Evolutionary conservation across 2,329 filamentous ascomycete species (phyloP), one percentile per base, ranked within the genome.

Genomic region (Tympanopsis confertula): DNA sequence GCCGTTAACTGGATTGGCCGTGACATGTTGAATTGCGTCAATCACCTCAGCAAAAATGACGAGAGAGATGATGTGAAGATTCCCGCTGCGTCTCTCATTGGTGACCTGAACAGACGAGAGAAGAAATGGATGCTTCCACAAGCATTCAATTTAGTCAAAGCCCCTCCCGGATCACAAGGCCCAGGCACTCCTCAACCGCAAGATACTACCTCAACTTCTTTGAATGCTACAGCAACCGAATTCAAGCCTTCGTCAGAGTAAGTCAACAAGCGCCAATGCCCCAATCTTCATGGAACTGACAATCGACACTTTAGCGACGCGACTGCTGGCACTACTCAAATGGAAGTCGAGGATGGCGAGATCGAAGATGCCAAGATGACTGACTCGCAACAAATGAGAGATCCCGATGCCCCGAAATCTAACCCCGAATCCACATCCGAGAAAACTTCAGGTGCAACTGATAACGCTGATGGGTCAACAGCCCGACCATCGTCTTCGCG

Each of bases 1-100:
- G 82, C 80, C 13, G 76, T 96, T 41, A 86, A 94, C 51, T 91
- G 86, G 56, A 89, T 94, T 70, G 91, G 86, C 22, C 68, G 66
- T 28, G 71, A 74, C 46, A 77, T 81, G 43, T 68, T 72, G 20
- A 65, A 71, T 24, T 69, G 83, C 46, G 66, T 85, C 15, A 74
- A 78, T 45, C 69, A 66, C n/a, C 78, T 88, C 40, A 69, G 74
- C 17, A 68, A 72, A 33, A 66, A 82, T 42, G 77, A 81, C 50
- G 59, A 63, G 5, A 64, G 66, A 4, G 57, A 65, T 13, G 73
- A 71, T 49, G 54, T 56, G 14, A 59, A 60, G 2, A 46, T 55
- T 2, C 65, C 65, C 14, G 68, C 63, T 43, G 61, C 62, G n/a
- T 66, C 65, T 4, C 47, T 68, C 15, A 62, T 67, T 38, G 64